These are phyloP conservation scores for Kockovaella imperatae DNA, from an alignment of 768 basidiomycete species.

Conservation along the genomic window DNA sequence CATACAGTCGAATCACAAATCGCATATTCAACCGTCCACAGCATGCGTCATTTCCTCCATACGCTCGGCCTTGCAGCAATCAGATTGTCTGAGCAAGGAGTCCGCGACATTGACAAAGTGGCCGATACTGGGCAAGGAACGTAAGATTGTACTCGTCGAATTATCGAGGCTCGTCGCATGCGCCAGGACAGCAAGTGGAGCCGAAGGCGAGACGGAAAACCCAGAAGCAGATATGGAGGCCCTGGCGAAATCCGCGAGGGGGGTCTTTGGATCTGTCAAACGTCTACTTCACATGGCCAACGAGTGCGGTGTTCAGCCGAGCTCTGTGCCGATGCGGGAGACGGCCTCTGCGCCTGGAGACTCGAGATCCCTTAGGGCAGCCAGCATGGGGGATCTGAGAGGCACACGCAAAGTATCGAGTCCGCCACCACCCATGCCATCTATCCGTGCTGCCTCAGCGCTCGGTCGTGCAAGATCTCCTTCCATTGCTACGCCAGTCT, in stretches of 20 bases:
- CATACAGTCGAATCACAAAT: slow-evolving; percentile 63
- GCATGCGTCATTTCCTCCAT: slow-evolving; percentile 93
- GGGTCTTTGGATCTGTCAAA: slow-evolving; percentile 71
- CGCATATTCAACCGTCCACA: slow-evolving; percentile 88
- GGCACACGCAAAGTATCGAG: slow-evolving; percentile 13
- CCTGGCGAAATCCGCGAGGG: slow-evolving; percentile 47
- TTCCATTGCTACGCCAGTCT: slow-evolving; percentile 17
- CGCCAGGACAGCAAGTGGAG: slow-evolving; percentile 27
- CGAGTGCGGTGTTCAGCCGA: slow-evolving; percentile 43
- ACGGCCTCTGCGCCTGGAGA: neutral
- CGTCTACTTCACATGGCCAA: slow-evolving; percentile 56
- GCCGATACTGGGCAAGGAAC: slow-evolving; percentile 62
- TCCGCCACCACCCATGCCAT: slow-evolving; percentile 31
- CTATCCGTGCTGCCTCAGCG: slow-evolving; percentile 1
- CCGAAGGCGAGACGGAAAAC: slow-evolving; percentile 1
- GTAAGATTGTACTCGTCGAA: slow-evolving; percentile 71
- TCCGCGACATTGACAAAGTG: slow-evolving; percentile 62
- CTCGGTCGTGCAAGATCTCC: slow-evolving; percentile 13
- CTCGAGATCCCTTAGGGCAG: slow-evolving; percentile 6
- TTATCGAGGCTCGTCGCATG: slow-evolving; percentile 67
- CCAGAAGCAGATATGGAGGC: slow-evolving; percentile 15
- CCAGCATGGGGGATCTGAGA: slow-evolving; percentile 27
- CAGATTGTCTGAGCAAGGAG: slow-evolving; percentile 77
- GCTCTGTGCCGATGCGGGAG: neutral
- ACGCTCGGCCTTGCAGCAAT: slow-evolving; percentile 70